Percentiles rank a stretch among this genome's conserved stretches.
Evolutionary conservation across 768 basidiomycete genomes (phyloP).

Genomic region (Pulveroboletus frians): DNA sequence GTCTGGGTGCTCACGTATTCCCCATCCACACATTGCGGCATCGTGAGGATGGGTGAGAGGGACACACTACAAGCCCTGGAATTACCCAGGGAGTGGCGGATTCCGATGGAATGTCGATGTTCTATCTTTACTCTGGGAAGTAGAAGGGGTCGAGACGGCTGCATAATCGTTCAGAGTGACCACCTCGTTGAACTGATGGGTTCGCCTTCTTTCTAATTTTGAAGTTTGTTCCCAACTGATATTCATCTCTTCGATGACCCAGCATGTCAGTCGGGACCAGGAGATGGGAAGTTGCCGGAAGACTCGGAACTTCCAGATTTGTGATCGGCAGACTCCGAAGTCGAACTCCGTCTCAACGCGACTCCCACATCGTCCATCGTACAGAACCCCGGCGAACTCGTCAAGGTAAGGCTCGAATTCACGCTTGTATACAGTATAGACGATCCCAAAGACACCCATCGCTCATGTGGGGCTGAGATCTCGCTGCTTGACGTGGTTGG

Average conservation of each 20-base stretch:
- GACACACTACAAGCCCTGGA: not conserved
- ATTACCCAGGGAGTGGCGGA: too few relatives aligned
- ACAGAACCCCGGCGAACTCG: slow-evolving; percentile 35
- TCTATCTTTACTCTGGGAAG: not conserved
- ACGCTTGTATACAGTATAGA: slow-evolving; percentile 16
- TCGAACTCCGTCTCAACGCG: slow-evolving; percentile 20
- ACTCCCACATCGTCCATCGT: slow-evolving; percentile 11
- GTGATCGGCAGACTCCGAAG: slow-evolving; percentile 24
- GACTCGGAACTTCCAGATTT: slow-evolving; percentile 8
- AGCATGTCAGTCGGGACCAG: too few relatives aligned
- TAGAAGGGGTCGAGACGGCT: not conserved
- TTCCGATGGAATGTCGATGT: not conserved
- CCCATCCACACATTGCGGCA: not conserved
- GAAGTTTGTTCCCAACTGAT: not conserved
- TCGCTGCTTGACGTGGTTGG: slow-evolving; percentile 15
- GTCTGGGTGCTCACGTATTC: not conserved
- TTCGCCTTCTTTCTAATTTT: not conserved
- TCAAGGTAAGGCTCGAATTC: slow-evolving; percentile 54
- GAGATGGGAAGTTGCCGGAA: not conserved
- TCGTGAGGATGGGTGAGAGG: not conserved
- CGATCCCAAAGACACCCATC: slow-evolving; percentile 7
- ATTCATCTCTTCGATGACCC: not conserved
- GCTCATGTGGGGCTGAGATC: slow-evolving; percentile 1
- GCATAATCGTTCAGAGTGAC: not conserved
- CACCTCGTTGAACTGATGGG: not conserved